Conservation (phyloP, 163 green algal species). For the Smithsoniella earleae region DNA sequence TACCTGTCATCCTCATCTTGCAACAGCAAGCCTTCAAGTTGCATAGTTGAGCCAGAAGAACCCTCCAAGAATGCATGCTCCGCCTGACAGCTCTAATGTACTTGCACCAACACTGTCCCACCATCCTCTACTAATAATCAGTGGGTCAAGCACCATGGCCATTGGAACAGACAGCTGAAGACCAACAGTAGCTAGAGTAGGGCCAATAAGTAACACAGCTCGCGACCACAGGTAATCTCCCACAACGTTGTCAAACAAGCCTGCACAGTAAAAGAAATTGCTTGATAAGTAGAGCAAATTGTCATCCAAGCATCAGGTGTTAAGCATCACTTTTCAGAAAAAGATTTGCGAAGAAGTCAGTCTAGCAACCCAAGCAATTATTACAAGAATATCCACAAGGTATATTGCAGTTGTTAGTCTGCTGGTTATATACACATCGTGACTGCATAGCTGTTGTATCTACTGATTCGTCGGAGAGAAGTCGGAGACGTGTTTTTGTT, state of each 20-base stretch:
- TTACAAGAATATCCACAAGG: background rate
- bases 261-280: slow-evolving; percentile 36
- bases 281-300: background rate
- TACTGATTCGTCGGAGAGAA: no score
- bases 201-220: slow-evolving; percentile 80
- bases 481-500: no score
- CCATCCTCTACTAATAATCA: background rate
- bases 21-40: no score
- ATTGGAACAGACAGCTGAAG: slow-evolving; percentile 64
- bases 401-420: no score
- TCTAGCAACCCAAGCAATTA: no score
- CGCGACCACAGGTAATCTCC: slow-evolving; percentile 92
- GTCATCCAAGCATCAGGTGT: background rate
- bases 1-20: no score
- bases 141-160: slow-evolving; percentile 1
- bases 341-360: background rate
- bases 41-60: slow-evolving; percentile 28
- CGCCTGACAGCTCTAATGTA: slow-evolving; percentile 1
- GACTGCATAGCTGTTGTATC: no score
- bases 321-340: background rate
- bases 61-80: background rate
- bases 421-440: no score
- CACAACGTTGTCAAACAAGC: slow-evolving; percentile 77
- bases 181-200: slow-evolving; percentile 79
- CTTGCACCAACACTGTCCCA: background rate